These are phyloP conservation scores for Rhizopogon vulgaris DNA, from an alignment of 768 basidiomycete genomes.

Conservation along the genomic window DNA sequence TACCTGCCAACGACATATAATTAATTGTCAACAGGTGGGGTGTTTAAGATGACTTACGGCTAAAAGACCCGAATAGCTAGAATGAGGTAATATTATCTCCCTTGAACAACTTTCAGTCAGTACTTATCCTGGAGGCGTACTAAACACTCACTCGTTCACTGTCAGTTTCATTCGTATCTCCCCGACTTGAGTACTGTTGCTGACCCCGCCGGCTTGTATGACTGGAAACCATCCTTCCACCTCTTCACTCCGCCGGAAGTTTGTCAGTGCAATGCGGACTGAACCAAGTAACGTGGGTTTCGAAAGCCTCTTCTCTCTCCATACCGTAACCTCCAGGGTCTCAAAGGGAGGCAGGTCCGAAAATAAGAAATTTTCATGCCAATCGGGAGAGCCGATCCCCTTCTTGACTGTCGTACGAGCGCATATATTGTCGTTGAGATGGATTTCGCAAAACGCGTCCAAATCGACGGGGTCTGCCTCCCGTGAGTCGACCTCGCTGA, in stretches of 20 bases:
- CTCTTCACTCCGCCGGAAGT: conserved; percentile 66
- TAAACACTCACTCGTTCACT: conserved; percentile 61
- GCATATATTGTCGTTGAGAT: conserved; percentile 57
- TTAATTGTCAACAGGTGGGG: not conserved
- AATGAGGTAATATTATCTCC: conserved; percentile 72
- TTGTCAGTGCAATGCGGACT: conserved; percentile 56
- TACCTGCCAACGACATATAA: conserved; percentile 6
- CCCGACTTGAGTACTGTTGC: conserved; percentile 57
- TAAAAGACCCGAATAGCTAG: conserved; percentile 55
- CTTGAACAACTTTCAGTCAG: conserved; percentile 30
- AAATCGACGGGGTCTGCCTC: conserved; percentile 54
- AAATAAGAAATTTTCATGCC: conserved; percentile 77
- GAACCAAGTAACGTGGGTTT: conserved; percentile 56
- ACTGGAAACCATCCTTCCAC: conserved; percentile 88
- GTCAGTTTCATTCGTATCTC: conserved; percentile 69
- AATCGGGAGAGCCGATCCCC: conserved; percentile 61
- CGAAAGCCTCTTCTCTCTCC: conserved; percentile 58
- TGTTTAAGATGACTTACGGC: conserved; percentile 33
- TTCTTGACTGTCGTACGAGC: conserved; percentile 74
- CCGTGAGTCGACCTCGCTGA: conserved; percentile 27
- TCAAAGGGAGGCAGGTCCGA: conserved; percentile 76
- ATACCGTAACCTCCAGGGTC: conserved; percentile 60
- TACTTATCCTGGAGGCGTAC: not conserved
- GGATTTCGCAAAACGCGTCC: conserved; percentile 77
- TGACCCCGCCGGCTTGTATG: conserved; percentile 41